Evolutionary conservation across 106 monocot species (phyloP).

Genomic region (Triglochin maritima): DNA sequence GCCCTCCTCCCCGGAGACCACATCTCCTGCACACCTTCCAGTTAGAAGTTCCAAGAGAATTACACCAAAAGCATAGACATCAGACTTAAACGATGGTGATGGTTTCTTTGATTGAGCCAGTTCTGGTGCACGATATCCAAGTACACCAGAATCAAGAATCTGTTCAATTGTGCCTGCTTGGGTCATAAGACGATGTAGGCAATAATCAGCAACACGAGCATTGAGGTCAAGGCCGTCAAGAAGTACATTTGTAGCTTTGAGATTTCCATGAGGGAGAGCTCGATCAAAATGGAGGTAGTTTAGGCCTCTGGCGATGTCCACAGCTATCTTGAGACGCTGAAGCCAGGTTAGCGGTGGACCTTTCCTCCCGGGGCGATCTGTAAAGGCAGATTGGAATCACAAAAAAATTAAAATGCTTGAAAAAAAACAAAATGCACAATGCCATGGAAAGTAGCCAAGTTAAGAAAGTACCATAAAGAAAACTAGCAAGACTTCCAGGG

Average conservation of each 20-base stretch:
- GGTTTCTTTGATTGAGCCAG: conserved; percentile 73
- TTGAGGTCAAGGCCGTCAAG: conserved; percentile 87
- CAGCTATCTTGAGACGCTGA: conserved; percentile 81
- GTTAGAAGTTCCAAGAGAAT: conserved; percentile 81
- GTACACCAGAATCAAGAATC: conserved; percentile 53
- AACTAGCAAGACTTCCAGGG: conserved; percentile 88
- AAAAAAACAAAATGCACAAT: background rate
- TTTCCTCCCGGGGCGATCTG: conserved; percentile 89
- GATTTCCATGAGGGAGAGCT: conserved; percentile 81
- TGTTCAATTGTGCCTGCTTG: conserved; percentile 65
- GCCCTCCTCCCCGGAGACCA: conserved; percentile 69
- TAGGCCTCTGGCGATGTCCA: conserved; percentile 84
- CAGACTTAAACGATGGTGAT: conserved; percentile 71
- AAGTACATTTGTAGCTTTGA: conserved; percentile 81
- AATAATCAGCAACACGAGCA: conserved; percentile 82
- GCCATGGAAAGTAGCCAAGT: background rate
- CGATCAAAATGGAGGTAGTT: conserved; percentile 98
- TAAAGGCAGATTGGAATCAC: conserved; percentile 3
- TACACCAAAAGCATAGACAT: conserved; percentile 82
- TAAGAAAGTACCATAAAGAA: conserved; percentile 73
- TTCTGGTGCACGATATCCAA: conserved; percentile 90
- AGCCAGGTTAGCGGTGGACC: conserved; percentile 80
- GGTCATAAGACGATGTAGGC: conserved; percentile 96
- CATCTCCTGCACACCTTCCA: conserved; percentile 81
- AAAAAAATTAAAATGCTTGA: background rate